Percentiles rank a stretch among this genome's conserved stretches.
These are phyloP conservation scores for Dothideomycetes sp. DNA, from an alignment of 2,329 filamentous ascomycete genomes.

Conservation along the genomic window DNA sequence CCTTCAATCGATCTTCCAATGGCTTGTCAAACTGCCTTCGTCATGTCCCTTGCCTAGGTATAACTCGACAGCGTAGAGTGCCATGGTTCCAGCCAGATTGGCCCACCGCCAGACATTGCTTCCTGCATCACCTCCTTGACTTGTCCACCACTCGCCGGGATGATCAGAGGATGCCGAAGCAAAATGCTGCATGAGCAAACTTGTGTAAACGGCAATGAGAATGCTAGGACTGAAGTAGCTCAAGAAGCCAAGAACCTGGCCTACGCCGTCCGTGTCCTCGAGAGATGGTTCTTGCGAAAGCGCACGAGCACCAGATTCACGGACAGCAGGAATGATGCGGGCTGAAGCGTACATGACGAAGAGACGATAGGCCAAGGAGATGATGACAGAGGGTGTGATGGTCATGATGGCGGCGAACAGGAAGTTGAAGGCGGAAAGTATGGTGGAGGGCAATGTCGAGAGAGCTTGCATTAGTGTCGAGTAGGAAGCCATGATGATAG, in stretches of 20 bases:
- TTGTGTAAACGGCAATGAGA: constrained; percentile 92
- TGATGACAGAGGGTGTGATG: constrained; percentile 90
- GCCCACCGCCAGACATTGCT: constrained; percentile 90
- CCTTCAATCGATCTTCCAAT: constrained; percentile 93
- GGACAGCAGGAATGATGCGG: constrained; percentile 87
- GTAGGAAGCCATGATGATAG: constrained; percentile 97
- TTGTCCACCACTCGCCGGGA: constrained; percentile 67
- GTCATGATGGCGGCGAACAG: constrained; percentile 88
- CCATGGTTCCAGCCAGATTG: constrained; percentile 83
- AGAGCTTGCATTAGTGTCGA: constrained; percentile 80
- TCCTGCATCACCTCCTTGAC: constrained; percentile 70
- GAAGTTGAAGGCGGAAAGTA: constrained; percentile 76
- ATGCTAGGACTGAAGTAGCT: constrained; percentile 95
- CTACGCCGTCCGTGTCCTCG: constrained; percentile 72
- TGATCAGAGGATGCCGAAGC: constrained; percentile 56
- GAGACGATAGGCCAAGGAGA: constrained; percentile 85
- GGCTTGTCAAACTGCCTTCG: constrained; percentile 60
- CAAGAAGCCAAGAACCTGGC: constrained; percentile 68
- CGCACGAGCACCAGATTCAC: constrained; percentile 73
- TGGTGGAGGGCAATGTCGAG: constrained; percentile 70
- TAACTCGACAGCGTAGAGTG: constrained; percentile 79
- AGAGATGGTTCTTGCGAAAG: constrained; percentile 76
- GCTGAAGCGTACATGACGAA: constrained; percentile 94
- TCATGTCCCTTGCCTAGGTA: constrained; percentile 77
- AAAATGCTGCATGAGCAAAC: constrained; percentile 90